These are phyloP conservation scores for Papiliotrema flavescens DNA, from an alignment of 1,284 basidiomycete genomes.

Conservation along the genomic window DNA sequence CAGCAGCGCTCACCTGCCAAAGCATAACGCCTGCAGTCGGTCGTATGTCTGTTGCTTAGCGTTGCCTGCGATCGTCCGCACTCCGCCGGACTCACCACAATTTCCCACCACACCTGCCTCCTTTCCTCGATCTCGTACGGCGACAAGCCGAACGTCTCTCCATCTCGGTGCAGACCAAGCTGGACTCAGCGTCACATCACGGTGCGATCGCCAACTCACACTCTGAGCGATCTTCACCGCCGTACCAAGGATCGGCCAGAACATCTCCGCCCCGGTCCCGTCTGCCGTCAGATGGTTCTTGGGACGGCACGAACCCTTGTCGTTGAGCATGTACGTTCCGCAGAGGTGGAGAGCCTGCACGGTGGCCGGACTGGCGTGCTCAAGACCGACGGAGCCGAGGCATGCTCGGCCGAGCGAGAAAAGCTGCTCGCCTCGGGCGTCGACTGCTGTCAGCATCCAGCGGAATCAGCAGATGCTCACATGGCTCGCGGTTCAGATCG, in stretches of 20 bases:
- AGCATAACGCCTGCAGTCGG: slow-evolving; percentile 45
- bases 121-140: slow-evolving; percentile 42
- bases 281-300: slow-evolving; percentile 9
- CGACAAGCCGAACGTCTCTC: slow-evolving; percentile 39
- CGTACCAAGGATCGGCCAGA: slow-evolving; percentile 47
- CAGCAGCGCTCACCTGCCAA: slow-evolving; percentile 30
- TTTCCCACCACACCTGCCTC: slow-evolving; percentile 47
- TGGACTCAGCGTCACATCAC: slow-evolving; percentile 10
- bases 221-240: slow-evolving; percentile 41
- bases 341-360: slow-evolving; percentile 44
- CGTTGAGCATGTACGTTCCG: slow-evolving; percentile 46
- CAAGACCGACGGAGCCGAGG: slow-evolving; percentile 35
- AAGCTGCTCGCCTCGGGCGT: slow-evolving; percentile 35
- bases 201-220: slow-evolving; percentile 15
- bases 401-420: slow-evolving; percentile 42
- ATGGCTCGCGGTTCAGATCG: slow-evolving; percentile 39
- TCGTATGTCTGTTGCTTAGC: slow-evolving; percentile 34
- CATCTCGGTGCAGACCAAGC: slow-evolving; percentile 48
- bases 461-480: slow-evolving; percentile 17
- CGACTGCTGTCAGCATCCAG: slow-evolving; percentile 22
- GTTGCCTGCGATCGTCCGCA: background rate
- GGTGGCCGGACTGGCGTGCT: slow-evolving; percentile 42
- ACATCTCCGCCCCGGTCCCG: slow-evolving; percentile 44
- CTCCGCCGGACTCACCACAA: slow-evolving; percentile 26
- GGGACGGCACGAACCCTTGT: slow-evolving; percentile 25